A percentile compares a stretch with the other conserved stretches of the same genome.
These are phyloP conservation scores for Pseudocercospora fijiensis DNA, from an alignment of 2,329 filamentous ascomycete species.

Conservation along the genomic window DNA sequence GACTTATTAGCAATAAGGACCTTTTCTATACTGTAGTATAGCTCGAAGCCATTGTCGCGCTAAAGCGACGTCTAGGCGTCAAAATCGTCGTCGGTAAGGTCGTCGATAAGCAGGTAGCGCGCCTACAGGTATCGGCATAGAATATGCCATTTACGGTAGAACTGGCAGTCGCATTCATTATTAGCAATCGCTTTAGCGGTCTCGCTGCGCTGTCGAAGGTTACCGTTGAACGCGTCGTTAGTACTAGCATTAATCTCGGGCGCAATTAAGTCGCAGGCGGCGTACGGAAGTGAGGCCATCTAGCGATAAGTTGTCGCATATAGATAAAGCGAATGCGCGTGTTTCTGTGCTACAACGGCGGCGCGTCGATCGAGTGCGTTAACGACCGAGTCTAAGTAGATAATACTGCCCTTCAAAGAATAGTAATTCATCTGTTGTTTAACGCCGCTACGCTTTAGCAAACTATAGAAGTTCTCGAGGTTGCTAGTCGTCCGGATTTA, in stretches of 20 bases:
- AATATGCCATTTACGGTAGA: too few relatives aligned
- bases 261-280: too few relatives aligned
- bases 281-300: too few relatives aligned
- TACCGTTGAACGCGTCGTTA: too few relatives aligned
- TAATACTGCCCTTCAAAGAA: background rate
- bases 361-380: background rate
- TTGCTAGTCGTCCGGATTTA: background rate
- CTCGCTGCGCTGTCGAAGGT: too few relatives aligned
- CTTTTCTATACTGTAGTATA: too few relatives aligned
- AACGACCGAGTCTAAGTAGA: background rate
- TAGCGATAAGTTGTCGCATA: background rate
- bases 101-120: background rate
- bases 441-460: background rate
- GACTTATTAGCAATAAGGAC: background rate
- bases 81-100: background rate
- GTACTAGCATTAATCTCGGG: too few relatives aligned
- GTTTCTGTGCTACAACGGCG: background rate
- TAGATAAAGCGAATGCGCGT: background rate
- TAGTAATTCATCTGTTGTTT: too few relatives aligned
- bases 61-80: background rate
- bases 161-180: too few relatives aligned
- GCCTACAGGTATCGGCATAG: background rate
- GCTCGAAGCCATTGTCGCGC: too few relatives aligned
- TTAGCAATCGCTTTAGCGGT: too few relatives aligned
- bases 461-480: background rate